A percentile compares a stretch with the other conserved stretches of the same genome.
Evolutionary conservation across 2,329 filamentous ascomycete species (phyloP).

Genomic region (Pseudogymnoascus verrucosus): DNA sequence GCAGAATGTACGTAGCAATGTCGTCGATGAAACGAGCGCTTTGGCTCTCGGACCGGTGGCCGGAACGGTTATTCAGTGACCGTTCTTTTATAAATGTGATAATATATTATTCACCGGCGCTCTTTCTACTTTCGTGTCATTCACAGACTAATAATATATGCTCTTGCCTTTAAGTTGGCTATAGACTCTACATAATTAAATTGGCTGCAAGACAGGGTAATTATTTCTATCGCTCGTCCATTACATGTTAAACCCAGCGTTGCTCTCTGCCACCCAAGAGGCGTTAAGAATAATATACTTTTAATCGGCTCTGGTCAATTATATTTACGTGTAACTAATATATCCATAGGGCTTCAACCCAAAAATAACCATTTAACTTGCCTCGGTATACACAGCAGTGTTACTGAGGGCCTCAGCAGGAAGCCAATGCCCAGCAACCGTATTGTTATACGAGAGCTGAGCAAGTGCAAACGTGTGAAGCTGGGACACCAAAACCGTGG

Average conservation of each 20-base stretch:
- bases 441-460: constrained; percentile 8
- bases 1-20: constrained; percentile 6
- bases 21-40: constrained; percentile 4
- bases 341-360: not conserved
- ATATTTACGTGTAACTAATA: not conserved
- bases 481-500: constrained; percentile 9
- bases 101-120: not conserved
- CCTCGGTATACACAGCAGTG: constrained; percentile 1
- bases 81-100: not conserved
- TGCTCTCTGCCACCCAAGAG: not conserved
- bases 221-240: not conserved
- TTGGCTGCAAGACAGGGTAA: not conserved
- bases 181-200: too few relatives aligned
- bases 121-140: not conserved
- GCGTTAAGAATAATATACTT: too few relatives aligned
- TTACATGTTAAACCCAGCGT: not conserved
- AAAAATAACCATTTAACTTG: not conserved
- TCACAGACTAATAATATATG: not conserved
- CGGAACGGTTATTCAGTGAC: not conserved
- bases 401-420: not conserved
- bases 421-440: not conserved
- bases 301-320: not conserved
- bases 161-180: not conserved
- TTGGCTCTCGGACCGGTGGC: not conserved
- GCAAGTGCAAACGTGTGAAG: constrained; percentile 5